Conservation (phyloP, 768 basidiomycete species). For the Hygrocybe coccinea region DNA sequence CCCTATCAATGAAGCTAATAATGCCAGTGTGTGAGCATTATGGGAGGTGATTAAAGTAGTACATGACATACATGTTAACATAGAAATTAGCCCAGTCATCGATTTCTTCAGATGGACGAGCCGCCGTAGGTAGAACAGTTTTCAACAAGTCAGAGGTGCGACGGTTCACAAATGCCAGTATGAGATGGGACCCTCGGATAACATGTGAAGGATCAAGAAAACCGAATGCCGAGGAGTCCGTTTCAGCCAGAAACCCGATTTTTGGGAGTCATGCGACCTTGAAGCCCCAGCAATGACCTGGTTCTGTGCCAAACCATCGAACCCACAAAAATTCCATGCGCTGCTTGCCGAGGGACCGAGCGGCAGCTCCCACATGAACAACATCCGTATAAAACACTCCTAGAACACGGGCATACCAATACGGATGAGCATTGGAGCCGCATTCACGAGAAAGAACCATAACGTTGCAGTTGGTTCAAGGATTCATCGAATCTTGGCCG, state of each 20-base stretch:
- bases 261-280: slow-evolving; percentile 20
- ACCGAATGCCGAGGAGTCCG: slow-evolving; percentile 34
- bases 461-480: slow-evolving; percentile 32
- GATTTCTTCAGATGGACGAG: neutral
- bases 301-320: slow-evolving; percentile 12
- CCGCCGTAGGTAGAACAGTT: neutral
- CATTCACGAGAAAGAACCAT: slow-evolving; percentile 28
- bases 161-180: slow-evolving; percentile 34
- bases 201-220: slow-evolving; percentile 44
- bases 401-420: slow-evolving; percentile 2
- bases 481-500: slow-evolving; percentile 39
- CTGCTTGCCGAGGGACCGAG: slow-evolving; percentile 9
- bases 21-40: slow-evolving; percentile 2
- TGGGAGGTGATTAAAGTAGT: neutral
- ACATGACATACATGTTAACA: slow-evolving; percentile 32
- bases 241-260: slow-evolving; percentile 31
- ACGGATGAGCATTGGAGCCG: slow-evolving; percentile 20
- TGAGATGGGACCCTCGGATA: slow-evolving; percentile 37
- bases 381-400: slow-evolving; percentile 6
- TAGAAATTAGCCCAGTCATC: slow-evolving; percentile 33
- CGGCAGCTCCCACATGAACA: slow-evolving; percentile 9
- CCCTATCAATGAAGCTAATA: slow-evolving; percentile 24
- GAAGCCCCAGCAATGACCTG: slow-evolving; percentile 9
- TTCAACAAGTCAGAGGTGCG: slow-evolving; percentile 11
- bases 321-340: slow-evolving; percentile 16